phyloP scores from a whole-genome alignment of 1,284 basidiomycete species.

The Testicularia cyperi region DNA sequence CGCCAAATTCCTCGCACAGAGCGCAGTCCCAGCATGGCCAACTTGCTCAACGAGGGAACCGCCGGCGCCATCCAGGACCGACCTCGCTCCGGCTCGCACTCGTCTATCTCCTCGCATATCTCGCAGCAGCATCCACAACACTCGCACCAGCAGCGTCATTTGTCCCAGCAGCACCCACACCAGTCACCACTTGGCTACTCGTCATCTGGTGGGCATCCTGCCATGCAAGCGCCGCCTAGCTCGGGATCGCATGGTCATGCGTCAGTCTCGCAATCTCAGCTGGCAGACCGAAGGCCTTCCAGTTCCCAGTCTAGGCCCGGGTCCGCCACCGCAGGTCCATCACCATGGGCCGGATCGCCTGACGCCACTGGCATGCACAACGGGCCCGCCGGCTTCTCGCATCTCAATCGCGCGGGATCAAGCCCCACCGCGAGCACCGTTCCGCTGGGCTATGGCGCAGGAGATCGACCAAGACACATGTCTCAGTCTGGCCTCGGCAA shows the following conservation, averaged over 20 bases:
- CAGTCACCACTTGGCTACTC: slow-evolving; percentile 14
- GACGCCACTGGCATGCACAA: no score
- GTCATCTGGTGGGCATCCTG: neutral
- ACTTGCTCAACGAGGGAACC: slow-evolving; percentile 35
- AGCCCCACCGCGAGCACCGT: slow-evolving; percentile 17
- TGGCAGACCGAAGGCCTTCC: no score
- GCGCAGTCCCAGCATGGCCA: slow-evolving; percentile 40
- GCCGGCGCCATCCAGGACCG: slow-evolving; percentile 33
- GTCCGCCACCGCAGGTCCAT: no score
- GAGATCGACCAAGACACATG: slow-evolving; percentile 10
- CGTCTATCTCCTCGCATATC: slow-evolving; percentile 28
- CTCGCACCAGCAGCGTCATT: neutral
- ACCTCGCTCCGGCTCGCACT: slow-evolving; percentile 33
- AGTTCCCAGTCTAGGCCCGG: no score
- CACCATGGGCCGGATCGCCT: no score
- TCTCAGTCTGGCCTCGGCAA: slow-evolving; percentile 11
- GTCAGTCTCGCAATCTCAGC: slow-evolving; percentile 13
- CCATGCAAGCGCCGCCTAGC: no score
- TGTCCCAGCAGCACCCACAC: no score
- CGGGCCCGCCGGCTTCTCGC: neutral
- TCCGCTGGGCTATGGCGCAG: slow-evolving; percentile 6
- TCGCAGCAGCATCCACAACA: slow-evolving; percentile 17
- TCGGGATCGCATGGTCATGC: slow-evolving; percentile 1
- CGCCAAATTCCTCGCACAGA: slow-evolving; percentile 18
- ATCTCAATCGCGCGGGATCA: slow-evolving; percentile 13